Evolutionary conservation across 2,329 filamentous ascomycete genomes (phyloP).

Genomic region (Zasmidium angulare): DNA sequence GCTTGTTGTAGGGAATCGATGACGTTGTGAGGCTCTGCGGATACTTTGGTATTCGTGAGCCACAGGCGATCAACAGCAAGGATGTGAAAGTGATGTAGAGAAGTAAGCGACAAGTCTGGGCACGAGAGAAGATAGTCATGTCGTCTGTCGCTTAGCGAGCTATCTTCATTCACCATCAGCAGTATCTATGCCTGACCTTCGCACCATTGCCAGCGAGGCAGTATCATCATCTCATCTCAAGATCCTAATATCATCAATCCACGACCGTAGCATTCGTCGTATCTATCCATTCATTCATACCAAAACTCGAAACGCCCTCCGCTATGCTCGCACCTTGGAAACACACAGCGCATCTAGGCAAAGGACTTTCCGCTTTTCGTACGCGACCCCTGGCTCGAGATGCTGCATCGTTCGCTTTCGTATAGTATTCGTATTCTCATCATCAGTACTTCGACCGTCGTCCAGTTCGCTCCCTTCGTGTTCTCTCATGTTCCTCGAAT

Average conservation of each 20-base stretch:
- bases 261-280: neutral
- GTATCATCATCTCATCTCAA: constrained; percentile 1
- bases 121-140: neutral
- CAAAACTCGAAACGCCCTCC: constrained; percentile 4
- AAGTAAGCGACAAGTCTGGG: neutral
- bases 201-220: neutral
- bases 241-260: neutral
- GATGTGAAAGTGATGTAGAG: no score
- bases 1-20: neutral
- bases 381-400: neutral
- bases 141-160: neutral
- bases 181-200: neutral
- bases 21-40: constrained; percentile 7
- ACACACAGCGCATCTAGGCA: neutral
- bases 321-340: constrained; percentile 11
- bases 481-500: constrained; percentile 27
- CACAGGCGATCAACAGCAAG: no score
- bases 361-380: constrained; percentile 1
- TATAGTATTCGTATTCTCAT: neutral
- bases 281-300: neutral
- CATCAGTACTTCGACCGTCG: constrained; percentile 15
- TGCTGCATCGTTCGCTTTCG: constrained; percentile 1
- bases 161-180: neutral
- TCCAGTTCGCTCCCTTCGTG: constrained; percentile 7
- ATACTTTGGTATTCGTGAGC: neutral